These are phyloP conservation scores for Sphaerulina populicola DNA, from an alignment of 2,329 filamentous ascomycete genomes.

Conservation along the genomic window DNA sequence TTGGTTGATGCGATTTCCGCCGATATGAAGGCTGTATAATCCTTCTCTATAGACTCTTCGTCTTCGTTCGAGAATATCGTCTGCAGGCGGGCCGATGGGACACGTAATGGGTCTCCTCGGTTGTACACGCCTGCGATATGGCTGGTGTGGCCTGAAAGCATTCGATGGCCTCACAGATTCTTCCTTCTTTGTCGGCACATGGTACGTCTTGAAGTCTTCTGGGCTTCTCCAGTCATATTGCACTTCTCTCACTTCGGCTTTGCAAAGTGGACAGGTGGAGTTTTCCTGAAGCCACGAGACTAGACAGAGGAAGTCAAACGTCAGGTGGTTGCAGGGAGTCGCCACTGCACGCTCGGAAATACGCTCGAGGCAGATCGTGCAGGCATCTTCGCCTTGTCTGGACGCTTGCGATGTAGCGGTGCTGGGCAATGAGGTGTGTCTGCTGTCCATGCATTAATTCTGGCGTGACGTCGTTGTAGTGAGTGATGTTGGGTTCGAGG, in stretches of 20 bases:
- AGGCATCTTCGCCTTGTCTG: slow-evolving; percentile 44
- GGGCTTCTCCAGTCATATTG: slow-evolving; percentile 54
- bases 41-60: slow-evolving; percentile 63
- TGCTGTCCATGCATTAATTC: not conserved
- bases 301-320: slow-evolving; percentile 81
- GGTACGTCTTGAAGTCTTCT: slow-evolving; percentile 51
- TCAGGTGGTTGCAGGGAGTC: slow-evolving; percentile 66
- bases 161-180: not conserved
- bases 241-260: slow-evolving; percentile 48
- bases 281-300: slow-evolving; percentile 70
- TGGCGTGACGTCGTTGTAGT: not conserved
- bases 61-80: slow-evolving; percentile 49
- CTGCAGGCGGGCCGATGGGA: slow-evolving; percentile 4
- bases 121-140: slow-evolving; percentile 3
- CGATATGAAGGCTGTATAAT: slow-evolving; percentile 72
- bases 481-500: not conserved
- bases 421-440: not conserved
- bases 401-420: not conserved
- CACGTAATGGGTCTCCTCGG: not conserved
- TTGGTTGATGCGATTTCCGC: slow-evolving; percentile 66
- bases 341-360: slow-evolving; percentile 65
- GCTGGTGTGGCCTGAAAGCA: not conserved
- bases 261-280: slow-evolving; percentile 70
- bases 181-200: slow-evolving; percentile 9
- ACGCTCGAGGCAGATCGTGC: slow-evolving; percentile 78